Base-by-base conservation (phyloP, 2,329 filamentous ascomycete genomes). In the Lasiodiplodia sp. region DNA sequence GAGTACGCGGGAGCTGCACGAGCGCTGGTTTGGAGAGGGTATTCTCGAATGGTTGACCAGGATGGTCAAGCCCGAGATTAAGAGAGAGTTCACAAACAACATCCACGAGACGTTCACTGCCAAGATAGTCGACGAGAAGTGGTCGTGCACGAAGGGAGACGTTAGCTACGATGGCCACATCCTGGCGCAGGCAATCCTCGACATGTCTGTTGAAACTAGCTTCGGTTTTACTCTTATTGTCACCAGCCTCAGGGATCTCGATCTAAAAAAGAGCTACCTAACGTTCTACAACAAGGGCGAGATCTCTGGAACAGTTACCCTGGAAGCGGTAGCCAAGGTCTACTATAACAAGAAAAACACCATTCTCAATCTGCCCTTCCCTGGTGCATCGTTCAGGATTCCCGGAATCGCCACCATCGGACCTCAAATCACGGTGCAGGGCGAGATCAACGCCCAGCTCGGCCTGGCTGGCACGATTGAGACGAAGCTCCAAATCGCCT, bases 21-120 rank as follows among this genome's bases (percentile, higher is more conserved):
- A 80, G 70, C 76, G 78, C 2, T 81, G 78, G 79, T 81, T 80
- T 44, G 78, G 77, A 8, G 52, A 71, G 21, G 72, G 70, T 65
- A 68, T 77, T 37, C 44, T 81, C 47, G 72, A 73, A 52, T 81
- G 74, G 80, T 73, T 76, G 60, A 38, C 16, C 3, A 11, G 55
- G 3, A 57, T 57, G 31, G 72, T 23, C 68, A 72, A 70, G 10
- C 65, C 70, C 37, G 71, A 71, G 40, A 75, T 79, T 52, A 75
- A 73, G 69, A 69, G 71, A 7, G 70, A 75, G 14, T 75, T 76
- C 53, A 70, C 72, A 5, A 74, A 74, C 66, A 67, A 69, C 23
- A 72, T 74, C 52, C 66, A 73, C 21, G 73, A 77, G 31, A 71
- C 58, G 10, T 63, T 77, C 31, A 71, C 71, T 1, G 72, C 71